A percentile compares a stretch with the other conserved stretches of the same genome.
phyloP scores from a whole-genome alignment of 2,329 filamentous ascomycete genomes.

The Aspergillus latus region DNA sequence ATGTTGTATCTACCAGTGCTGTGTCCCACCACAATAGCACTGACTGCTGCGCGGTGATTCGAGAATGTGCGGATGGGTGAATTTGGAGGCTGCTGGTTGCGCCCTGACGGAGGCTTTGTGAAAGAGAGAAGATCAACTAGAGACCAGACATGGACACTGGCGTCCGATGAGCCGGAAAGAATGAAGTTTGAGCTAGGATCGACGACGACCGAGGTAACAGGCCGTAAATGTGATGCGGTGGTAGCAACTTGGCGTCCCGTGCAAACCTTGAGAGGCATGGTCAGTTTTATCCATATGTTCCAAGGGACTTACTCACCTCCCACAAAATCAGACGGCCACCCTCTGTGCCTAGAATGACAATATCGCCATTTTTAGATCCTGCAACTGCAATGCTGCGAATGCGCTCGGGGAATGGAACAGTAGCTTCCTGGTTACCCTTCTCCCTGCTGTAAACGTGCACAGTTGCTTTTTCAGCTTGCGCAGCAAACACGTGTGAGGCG shows the following conservation, averaged over 20 bases:
- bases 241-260: conserved; percentile 48
- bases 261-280: conserved; percentile 48
- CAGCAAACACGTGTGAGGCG: conserved; percentile 82
- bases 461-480: conserved; percentile 86
- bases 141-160: conserved; percentile 91
- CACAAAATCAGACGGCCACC: conserved; percentile 85
- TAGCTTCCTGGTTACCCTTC: conserved; percentile 82
- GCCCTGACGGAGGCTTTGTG: conserved; percentile 44
- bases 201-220: conserved; percentile 70
- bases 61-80: conserved; percentile 75
- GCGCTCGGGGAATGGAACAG: conserved; percentile 82
- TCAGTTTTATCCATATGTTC: too few relatives aligned
- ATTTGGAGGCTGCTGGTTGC: conserved; percentile 45
- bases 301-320: conserved; percentile 45
- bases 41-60: conserved; percentile 61
- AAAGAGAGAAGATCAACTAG: conserved; percentile 71
- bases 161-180: conserved; percentile 60
- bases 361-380: conserved; percentile 57
- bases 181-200: conserved; percentile 61
- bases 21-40: conserved; percentile 59
- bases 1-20: conserved; percentile 74
- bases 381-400: conserved; percentile 75
- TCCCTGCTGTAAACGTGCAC: conserved; percentile 87
- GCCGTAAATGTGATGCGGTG: conserved; percentile 44
- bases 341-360: conserved; percentile 77